A percentile compares a stretch with the other conserved stretches of the same genome.
Conservation (phyloP, 1,139 yeast species). For the Pichia norvegensis region DNA sequence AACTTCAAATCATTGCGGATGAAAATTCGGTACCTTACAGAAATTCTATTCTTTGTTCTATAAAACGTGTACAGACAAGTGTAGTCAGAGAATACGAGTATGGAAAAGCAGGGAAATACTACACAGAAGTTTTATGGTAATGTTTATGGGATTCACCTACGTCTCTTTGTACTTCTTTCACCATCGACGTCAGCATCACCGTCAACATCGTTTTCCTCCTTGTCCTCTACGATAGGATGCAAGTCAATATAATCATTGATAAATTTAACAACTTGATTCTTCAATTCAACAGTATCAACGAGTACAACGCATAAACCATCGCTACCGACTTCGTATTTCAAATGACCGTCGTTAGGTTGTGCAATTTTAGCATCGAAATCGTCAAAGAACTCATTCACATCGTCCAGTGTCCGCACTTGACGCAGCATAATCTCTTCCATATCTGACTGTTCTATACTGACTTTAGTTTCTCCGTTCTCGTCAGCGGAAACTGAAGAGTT, state of each 20-base stretch:
- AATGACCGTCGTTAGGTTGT: constrained; percentile 57
- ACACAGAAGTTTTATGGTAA: background rate
- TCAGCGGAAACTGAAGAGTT: constrained; percentile 6
- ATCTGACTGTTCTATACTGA: constrained; percentile 36
- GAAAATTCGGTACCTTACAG: background rate
- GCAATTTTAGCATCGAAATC: constrained; percentile 53
- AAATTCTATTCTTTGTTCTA: background rate
- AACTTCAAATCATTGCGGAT: no score
- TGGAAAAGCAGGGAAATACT: background rate
- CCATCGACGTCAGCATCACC: constrained; percentile 13
- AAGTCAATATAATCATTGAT: constrained; percentile 17
- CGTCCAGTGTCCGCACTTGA: constrained; percentile 18
- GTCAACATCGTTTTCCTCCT: constrained; percentile 11
- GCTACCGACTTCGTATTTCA: constrained; percentile 64
- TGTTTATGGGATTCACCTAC: constrained; percentile 5
- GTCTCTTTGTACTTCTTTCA: constrained; percentile 13
- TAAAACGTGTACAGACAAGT: background rate
- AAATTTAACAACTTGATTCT: constrained; percentile 20
- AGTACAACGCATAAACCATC: constrained; percentile 62
- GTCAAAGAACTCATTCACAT: constrained; percentile 54
- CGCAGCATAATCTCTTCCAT: constrained; percentile 43
- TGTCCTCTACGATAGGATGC: constrained; percentile 3
- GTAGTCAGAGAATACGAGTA: background rate
- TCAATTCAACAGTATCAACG: constrained; percentile 31
- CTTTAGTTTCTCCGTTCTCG: constrained; percentile 4